These are phyloP conservation scores for Collybia nuda DNA, from an alignment of 768 basidiomycete species.

Conservation along the genomic window DNA sequence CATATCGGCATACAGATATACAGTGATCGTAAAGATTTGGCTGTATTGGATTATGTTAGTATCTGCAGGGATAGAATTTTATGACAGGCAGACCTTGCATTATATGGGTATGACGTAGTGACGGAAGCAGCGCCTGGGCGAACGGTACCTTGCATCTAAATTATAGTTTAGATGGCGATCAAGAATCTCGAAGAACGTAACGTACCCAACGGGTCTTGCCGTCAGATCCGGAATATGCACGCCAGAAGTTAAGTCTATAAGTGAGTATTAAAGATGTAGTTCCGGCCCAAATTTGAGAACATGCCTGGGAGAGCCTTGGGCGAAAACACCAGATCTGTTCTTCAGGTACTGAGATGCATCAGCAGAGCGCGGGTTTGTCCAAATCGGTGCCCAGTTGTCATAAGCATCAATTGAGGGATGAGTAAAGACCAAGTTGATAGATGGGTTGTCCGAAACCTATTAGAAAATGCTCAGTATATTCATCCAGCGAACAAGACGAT, in stretches of 20 bases:
- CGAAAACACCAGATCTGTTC: constrained; percentile 53
- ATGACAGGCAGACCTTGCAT: constrained; percentile 29
- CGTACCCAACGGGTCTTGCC: constrained; percentile 48
- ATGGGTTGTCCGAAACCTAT: constrained; percentile 59
- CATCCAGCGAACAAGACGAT: neutral
- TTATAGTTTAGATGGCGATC: neutral
- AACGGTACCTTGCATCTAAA: constrained; percentile 60
- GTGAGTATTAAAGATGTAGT: neutral
- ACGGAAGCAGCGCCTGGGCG: constrained; percentile 58
- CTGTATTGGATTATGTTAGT: constrained; percentile 15
- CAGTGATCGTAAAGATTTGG: constrained; percentile 62
- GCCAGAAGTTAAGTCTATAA: constrained; percentile 61
- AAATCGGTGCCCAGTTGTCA: constrained; percentile 63
- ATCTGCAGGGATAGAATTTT: neutral
- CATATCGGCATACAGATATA: constrained; percentile 44
- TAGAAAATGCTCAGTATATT: neutral
- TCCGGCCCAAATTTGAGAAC: neutral
- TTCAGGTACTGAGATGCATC: constrained; percentile 56
- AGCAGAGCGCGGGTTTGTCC: constrained; percentile 51
- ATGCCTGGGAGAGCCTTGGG: constrained; percentile 54
- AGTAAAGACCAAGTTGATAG: constrained; percentile 65
- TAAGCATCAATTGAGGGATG: constrained; percentile 63
- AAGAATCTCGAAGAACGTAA: neutral
- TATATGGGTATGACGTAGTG: constrained; percentile 49
- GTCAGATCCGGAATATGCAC: constrained; percentile 47